Conservation (phyloP, 2,329 filamentous ascomycete genomes). For the Colletotrichum kahawae region DNA sequence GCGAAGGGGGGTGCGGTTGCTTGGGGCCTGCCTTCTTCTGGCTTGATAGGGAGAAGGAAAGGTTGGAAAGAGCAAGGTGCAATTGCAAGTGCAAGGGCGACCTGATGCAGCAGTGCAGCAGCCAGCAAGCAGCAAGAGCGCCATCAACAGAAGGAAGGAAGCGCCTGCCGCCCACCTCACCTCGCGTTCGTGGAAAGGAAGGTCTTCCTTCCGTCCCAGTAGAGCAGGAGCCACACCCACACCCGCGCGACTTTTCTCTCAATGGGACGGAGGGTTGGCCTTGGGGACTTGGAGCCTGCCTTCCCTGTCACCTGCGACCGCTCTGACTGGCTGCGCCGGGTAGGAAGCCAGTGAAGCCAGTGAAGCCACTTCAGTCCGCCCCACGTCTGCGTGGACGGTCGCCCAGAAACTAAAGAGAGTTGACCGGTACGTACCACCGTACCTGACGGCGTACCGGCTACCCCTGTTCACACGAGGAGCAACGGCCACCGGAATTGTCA, state of each 20-base stretch:
- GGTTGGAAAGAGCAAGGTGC: not conserved
- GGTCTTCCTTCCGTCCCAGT: not conserved
- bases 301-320: not conserved
- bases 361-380: not conserved
- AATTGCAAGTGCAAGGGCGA: not conserved
- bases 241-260: constrained; percentile 2
- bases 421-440: not conserved
- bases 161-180: not conserved
- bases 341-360: not conserved
- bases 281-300: not conserved
- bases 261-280: not conserved
- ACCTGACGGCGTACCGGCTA: constrained; percentile 8
- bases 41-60: not conserved
- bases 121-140: not conserved
- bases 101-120: not conserved
- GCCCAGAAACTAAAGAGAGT: not conserved
- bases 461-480: constrained; percentile 5
- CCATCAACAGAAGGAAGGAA: not conserved
- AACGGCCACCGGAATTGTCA: constrained; percentile 20
- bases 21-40: not conserved
- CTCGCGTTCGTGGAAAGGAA: not conserved
- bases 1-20: not conserved
- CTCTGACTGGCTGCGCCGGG: constrained; percentile 2
- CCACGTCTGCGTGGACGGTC: not conserved
- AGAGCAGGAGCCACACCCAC: not conserved